phyloP scores from a whole-genome alignment of 2,329 filamentous ascomycete genomes.

The Corniculantispora saksenae region DNA sequence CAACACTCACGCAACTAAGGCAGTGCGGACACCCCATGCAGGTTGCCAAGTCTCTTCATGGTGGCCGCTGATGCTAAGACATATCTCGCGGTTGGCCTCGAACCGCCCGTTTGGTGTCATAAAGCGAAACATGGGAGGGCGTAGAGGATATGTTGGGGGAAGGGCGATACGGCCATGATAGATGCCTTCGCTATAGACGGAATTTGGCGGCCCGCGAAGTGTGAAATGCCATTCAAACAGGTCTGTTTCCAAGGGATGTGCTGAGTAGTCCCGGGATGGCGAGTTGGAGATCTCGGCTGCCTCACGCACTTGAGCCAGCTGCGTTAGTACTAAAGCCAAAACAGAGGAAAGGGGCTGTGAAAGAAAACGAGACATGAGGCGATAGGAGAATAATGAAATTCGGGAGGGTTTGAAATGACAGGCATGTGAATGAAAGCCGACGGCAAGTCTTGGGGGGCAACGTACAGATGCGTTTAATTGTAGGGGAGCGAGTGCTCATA shows the following conservation, averaged over 20 bases:
- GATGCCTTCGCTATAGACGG: constrained; percentile 76
- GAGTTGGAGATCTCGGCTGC: constrained; percentile 79
- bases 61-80: constrained; percentile 87
- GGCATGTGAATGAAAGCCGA: background rate
- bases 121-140: constrained; percentile 94
- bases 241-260: constrained; percentile 81
- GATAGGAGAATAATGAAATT: background rate
- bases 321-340: constrained; percentile 9
- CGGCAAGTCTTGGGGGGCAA: constrained; percentile 8
- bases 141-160: constrained; percentile 84
- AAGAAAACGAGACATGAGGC: background rate
- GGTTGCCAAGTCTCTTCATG: constrained; percentile 99
- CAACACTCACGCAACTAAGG: constrained; percentile 60
- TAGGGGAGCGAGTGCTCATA: constrained; percentile 74
- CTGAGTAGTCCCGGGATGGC: constrained; percentile 83
- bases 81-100: constrained; percentile 96
- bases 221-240: constrained; percentile 99
- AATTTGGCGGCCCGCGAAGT: constrained; percentile 81
- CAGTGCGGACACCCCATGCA: constrained; percentile 93
- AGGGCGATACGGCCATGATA: constrained; percentile 96
- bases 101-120: constrained; percentile 89
- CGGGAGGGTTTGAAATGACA: background rate
- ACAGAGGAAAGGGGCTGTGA: background rate
- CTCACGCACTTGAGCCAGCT: constrained; percentile 70
- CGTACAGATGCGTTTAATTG: constrained; percentile 80